Percentiles rank a stretch among this genome's conserved stretches.
These are phyloP conservation scores for Hamamelis virginiana DNA, from an alignment of 164 flowering plant genomes.

Conservation along the genomic window DNA sequence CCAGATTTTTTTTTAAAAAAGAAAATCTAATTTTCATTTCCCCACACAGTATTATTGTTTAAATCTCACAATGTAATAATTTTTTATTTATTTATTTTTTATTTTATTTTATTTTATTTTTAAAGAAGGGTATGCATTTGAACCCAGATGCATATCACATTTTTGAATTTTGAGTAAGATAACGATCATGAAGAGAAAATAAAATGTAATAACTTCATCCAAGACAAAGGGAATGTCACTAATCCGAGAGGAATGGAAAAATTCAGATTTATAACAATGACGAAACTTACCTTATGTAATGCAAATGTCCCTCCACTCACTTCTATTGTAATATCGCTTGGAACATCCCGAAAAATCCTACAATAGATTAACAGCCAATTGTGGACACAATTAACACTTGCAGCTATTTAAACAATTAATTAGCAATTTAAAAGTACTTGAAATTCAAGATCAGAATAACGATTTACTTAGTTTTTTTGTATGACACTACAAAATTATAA, in stretches of 20 bases:
- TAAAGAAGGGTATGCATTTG: neutral
- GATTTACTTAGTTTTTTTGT: neutral
- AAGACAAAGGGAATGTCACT: neutral
- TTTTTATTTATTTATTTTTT: too few species aligned
- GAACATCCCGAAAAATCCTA: slow-evolving; percentile 84
- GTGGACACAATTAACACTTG: neutral
- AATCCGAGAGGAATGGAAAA: neutral
- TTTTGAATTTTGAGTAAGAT: neutral
- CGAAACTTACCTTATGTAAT: slow-evolving; percentile 61
- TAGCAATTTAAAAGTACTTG: neutral
- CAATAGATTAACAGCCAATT: slow-evolving; percentile 15
- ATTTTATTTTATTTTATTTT: too few species aligned
- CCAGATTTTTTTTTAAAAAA: too few species aligned
- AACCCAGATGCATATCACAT: too few species aligned
- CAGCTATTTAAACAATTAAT: neutral
- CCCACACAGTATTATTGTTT: neutral
- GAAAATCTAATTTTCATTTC: neutral
- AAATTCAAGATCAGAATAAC: neutral
- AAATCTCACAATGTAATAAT: too few species aligned
- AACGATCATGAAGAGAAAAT: neutral
- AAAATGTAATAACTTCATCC: neutral
- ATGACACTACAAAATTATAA: neutral
- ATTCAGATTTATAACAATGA: neutral
- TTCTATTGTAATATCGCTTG: slow-evolving; percentile 78
- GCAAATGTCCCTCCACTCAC: slow-evolving; percentile 60